phyloP scores from a whole-genome alignment of 106 monocot genomes.

The Platanthera zijinensis region DNA sequence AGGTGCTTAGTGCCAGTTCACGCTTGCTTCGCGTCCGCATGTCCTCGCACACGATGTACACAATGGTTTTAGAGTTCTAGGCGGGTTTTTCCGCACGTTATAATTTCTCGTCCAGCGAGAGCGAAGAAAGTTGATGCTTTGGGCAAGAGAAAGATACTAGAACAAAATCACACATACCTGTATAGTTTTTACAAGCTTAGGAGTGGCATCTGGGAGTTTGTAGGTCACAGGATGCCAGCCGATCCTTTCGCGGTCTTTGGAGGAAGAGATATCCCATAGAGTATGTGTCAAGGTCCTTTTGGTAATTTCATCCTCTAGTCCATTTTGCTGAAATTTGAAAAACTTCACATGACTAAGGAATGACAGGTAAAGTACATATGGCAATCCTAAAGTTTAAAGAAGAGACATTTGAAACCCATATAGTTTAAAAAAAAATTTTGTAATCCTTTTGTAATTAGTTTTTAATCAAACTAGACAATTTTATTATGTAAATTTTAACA shows the following conservation, averaged over 20 bases:
- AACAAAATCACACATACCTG: conserved; percentile 31
- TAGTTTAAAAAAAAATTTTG: too few relatives aligned
- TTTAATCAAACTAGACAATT: too few relatives aligned
- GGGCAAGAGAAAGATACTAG: not conserved
- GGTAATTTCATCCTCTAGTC: conserved; percentile 79
- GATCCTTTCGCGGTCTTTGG: conserved; percentile 66
- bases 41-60: too few relatives aligned
- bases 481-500: too few relatives aligned
- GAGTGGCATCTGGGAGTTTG: conserved; percentile 75
- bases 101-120: not conserved
- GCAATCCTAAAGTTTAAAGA: too few relatives aligned
- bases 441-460: too few relatives aligned
- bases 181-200: conserved; percentile 58
- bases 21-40: too few relatives aligned
- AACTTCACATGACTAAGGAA: not conserved
- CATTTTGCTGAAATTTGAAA: conserved; percentile 47
- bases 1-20: too few relatives aligned
- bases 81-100: too few relatives aligned
- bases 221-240: conserved; percentile 98
- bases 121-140: too few relatives aligned
- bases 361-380: not conserved
- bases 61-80: too few relatives aligned
- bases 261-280: conserved; percentile 77
- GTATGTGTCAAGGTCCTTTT: conserved; percentile 79
- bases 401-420: too few relatives aligned